Base-by-base conservation (phyloP, 208 protist species). In the Herpetomonas muscarum region DNA sequence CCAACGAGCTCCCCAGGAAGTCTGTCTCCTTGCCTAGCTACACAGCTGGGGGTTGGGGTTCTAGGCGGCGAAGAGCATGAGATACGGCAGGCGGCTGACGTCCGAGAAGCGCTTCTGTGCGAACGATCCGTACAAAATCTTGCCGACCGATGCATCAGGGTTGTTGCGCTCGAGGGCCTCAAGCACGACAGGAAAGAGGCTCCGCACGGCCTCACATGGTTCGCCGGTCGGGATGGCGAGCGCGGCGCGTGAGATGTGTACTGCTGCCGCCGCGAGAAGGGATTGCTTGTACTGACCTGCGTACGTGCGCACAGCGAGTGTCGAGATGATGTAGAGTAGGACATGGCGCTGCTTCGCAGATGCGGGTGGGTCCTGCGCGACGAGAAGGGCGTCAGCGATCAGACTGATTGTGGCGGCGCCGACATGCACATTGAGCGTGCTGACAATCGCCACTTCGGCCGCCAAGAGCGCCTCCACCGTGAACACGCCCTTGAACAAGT, bases 401-500 rank as follows among this genome's bases (percentile, higher is more conserved):
- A 71, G 55, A 48, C 66, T 78, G 0, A 85, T 47, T 1, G 81
- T 94, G 17, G 79, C 57, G 1, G 48, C 52, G 25, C 71, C 63
- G 3, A 83, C 66, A 26, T 74, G 55, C 55, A 85, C 87, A 17
- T 84, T 30, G 13, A 94, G 55, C 3, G 54, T 22, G 0, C 22
- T 49, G 31, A 81, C 67, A 2, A 94, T 56, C 22, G 66, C 53
- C 54, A 73, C 59, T 60, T 92, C 85, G 3, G 74, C 69, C 3
- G 56, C 29, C 32, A 81, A 51, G 10, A 95, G 55, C n/a, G 76
- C 64, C 2, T 74, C 74, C 25, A 73, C 46, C 0, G 73, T 82
- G 55, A 97, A 98, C 10, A 92, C 90, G 37, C 97, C 86, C 50
- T 92, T 93, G 3, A 81, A 74, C 21, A 96, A 92, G 31, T 97